Conservation (phyloP, 2,329 filamentous ascomycete species). For the Trichoderma arundinaceum region DNA sequence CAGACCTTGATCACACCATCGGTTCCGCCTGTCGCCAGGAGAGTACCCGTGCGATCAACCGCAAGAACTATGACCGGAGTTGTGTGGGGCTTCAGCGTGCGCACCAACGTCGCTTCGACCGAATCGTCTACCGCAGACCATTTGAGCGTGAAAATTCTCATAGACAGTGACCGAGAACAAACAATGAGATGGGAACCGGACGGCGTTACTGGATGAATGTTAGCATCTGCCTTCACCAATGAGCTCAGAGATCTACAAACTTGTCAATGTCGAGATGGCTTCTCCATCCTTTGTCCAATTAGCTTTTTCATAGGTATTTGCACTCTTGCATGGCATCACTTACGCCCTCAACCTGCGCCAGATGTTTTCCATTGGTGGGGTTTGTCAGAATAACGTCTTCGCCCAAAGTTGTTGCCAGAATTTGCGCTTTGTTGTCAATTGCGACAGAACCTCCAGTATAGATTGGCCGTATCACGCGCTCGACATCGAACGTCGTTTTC, state of each 20-base stretch:
- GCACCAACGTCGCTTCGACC: conserved; percentile 70
- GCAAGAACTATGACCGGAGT: conserved; percentile 88
- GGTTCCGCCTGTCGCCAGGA: conserved; percentile 90
- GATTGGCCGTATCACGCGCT: conserved; percentile 84
- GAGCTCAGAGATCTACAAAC: conserved; percentile 47
- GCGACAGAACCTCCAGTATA: conserved; percentile 90
- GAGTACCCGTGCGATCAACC: conserved; percentile 83
- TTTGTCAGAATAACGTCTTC: conserved; percentile 91
- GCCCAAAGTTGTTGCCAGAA: conserved; percentile 87
- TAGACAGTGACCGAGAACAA: conserved; percentile 93
- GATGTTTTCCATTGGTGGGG: conserved; percentile 78
- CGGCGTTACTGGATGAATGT: conserved; percentile 70
- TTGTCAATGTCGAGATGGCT: conserved; percentile 73
- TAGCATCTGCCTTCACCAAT: conserved; percentile 28
- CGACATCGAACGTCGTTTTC: conserved; percentile 89
- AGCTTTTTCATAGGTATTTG: conserved; percentile 9
- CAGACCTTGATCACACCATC: conserved; percentile 96
- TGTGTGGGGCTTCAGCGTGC: conserved; percentile 86
- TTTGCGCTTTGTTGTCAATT: conserved; percentile 77
- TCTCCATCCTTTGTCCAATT: conserved; percentile 69
- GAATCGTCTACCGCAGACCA: conserved; percentile 60
- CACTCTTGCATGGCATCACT: conserved; percentile 32
- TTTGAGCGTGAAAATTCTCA: conserved; percentile 84
- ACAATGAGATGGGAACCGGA: conserved; percentile 85
- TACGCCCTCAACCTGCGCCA: conserved; percentile 88